These are phyloP conservation scores for Abelmoschus esculentus DNA, from an alignment of 345 rosid species.

Conservation along the genomic window DNA sequence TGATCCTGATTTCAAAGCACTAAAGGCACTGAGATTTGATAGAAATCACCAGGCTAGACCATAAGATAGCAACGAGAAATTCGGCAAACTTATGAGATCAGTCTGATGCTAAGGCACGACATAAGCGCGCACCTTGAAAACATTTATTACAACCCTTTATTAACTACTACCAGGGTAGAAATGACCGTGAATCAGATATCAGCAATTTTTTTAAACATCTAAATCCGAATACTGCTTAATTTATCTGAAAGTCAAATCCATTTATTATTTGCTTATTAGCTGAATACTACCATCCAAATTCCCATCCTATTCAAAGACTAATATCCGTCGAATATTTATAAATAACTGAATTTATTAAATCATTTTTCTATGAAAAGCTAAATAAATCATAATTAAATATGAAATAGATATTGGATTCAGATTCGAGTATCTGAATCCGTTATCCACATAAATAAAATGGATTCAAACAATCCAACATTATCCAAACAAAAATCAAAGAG, in stretches of 20 bases:
- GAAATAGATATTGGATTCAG: background rate
- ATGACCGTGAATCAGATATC: background rate
- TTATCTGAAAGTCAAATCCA: background rate
- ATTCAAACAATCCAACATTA: background rate
- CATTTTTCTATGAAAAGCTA: background rate
- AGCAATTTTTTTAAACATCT: background rate
- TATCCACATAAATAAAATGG: background rate
- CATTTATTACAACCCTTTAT: background rate
- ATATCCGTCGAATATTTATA: background rate
- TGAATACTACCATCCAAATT: background rate
- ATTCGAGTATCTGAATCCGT: background rate
- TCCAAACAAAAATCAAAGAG: background rate
- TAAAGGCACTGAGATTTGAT: background rate
- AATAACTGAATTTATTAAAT: background rate
- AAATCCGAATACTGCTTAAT: background rate
- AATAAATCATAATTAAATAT: background rate
- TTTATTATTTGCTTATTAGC: background rate
- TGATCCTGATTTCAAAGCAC: background rate
- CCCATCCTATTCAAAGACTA: background rate
- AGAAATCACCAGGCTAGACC: background rate
- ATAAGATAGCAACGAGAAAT: background rate
- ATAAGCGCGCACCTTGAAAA: background rate
- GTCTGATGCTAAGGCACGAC: background rate
- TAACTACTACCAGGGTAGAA: background rate
- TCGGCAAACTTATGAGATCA: background rate